phyloP scores from a whole-genome alignment of 2,329 filamentous ascomycete species.

The Fusarium nanum region DNA sequence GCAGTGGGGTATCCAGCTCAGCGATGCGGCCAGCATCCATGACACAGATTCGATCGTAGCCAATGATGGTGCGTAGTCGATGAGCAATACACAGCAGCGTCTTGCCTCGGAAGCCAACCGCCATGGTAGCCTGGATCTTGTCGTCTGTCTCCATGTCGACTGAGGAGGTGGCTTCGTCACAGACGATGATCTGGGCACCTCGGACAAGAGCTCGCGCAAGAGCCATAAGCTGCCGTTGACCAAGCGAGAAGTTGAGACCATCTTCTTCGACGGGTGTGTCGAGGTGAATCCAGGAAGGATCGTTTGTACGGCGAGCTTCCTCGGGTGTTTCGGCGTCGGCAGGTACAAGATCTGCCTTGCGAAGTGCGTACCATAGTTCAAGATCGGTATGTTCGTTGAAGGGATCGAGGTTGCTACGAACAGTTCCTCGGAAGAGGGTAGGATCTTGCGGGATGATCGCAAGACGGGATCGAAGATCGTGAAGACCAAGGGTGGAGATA shows the following conservation, averaged over 20 bases:
- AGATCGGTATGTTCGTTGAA: slow-evolving; percentile 83
- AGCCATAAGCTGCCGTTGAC: slow-evolving; percentile 95
- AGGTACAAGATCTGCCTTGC: slow-evolving; percentile 78
- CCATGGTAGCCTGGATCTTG: slow-evolving; percentile 93
- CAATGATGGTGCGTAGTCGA: slow-evolving; percentile 89
- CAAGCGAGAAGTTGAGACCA: slow-evolving; percentile 94
- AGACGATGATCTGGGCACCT: slow-evolving; percentile 90
- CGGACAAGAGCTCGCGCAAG: slow-evolving; percentile 90
- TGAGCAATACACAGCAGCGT: slow-evolving; percentile 95
- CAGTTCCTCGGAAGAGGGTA: slow-evolving; percentile 83
- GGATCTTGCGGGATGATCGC: slow-evolving; percentile 89
- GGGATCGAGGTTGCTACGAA: slow-evolving; percentile 83
- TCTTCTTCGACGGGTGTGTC: slow-evolving; percentile 92
- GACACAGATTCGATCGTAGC: slow-evolving; percentile 95
- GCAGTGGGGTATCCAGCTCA: slow-evolving; percentile 82
- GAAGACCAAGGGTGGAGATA: slow-evolving; percentile 78
- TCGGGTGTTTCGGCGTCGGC: slow-evolving; percentile 71
- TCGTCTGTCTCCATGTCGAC: slow-evolving; percentile 98
- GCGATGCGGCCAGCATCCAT: slow-evolving; percentile 92
- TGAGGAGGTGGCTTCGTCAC: slow-evolving; percentile 92
- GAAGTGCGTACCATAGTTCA: slow-evolving; percentile 80
- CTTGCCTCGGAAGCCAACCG: slow-evolving; percentile 83
- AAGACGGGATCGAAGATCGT: slow-evolving; percentile 79
- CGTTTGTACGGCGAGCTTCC: slow-evolving; percentile 72
- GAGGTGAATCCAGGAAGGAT: slow-evolving; percentile 79